phyloP scores from a whole-genome alignment of 345 rosid species.

The Diplotaxis tenuifolia region DNA sequence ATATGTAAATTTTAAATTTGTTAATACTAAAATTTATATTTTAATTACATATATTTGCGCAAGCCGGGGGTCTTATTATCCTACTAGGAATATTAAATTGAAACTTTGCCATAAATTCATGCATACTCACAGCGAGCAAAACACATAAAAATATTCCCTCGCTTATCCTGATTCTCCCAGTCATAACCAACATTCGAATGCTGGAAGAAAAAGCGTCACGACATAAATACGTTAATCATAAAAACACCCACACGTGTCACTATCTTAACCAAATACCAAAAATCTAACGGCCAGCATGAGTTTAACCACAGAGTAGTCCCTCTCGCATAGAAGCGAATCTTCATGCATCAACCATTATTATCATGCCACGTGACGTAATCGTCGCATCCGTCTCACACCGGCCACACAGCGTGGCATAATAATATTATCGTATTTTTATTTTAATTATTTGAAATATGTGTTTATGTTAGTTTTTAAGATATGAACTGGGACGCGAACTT shows the following conservation, averaged over 20 bases:
- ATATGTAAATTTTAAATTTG: too few relatives aligned
- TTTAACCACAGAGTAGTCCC: constrained; percentile 2
- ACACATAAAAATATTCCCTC: background rate
- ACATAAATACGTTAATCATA: background rate
- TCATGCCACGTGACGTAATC: constrained; percentile 14
- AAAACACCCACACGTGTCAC: background rate
- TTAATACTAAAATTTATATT: too few relatives aligned
- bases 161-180: background rate
- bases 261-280: background rate
- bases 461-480: constrained; percentile 6
- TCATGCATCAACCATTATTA: background rate
- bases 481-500: constrained; percentile 36
- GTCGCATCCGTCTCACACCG: background rate
- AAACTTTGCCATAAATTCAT: background rate
- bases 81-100: background rate
- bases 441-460: background rate
- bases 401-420: constrained; percentile 30
- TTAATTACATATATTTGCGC: too few relatives aligned
- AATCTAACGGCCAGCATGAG: constrained; percentile 18
- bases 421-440: constrained; percentile 12
- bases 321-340: constrained; percentile 17
- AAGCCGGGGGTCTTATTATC: too few relatives aligned
- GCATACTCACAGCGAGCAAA: background rate
- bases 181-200: background rate
- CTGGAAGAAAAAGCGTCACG: background rate